phyloP scores from a whole-genome alignment of 225 moss, liverwort and hornwort genomes.

The Straminergon stramineum region DNA sequence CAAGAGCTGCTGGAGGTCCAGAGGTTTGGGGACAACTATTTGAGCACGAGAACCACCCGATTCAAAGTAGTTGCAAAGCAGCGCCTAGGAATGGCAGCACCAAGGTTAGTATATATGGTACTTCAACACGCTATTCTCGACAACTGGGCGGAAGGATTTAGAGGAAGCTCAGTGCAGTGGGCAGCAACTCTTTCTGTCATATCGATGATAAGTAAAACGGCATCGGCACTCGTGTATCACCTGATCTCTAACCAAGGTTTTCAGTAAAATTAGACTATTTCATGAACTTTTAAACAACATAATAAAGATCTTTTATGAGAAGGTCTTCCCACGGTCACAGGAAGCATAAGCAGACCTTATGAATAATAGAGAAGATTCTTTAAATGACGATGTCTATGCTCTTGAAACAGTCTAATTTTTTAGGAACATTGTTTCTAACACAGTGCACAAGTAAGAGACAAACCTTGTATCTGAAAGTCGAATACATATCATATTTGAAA shows the following conservation, averaged over 20 bases:
- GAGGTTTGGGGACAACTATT: slow-evolving; percentile 67
- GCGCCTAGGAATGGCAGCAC: slow-evolving; percentile 27
- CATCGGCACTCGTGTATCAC: not conserved
- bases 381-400: not conserved
- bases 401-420: not conserved
- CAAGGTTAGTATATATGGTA: not conserved
- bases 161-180: not conserved
- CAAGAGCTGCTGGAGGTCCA: slow-evolving; percentile 57
- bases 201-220: not conserved
- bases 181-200: not conserved
- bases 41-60: slow-evolving; percentile 51
- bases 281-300: not conserved
- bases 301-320: not conserved
- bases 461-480: not conserved
- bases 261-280: not conserved
- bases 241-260: not conserved
- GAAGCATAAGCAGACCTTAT: not conserved
- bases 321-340: not conserved
- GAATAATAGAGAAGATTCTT: not conserved
- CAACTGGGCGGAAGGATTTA: not conserved
- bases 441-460: not conserved
- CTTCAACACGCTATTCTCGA: not conserved
- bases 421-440: not conserved
- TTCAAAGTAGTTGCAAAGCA: slow-evolving; percentile 68
- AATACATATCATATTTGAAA: not conserved